phyloP scores from a whole-genome alignment of 345 rosid genomes.

The Ailanthus altissimus region DNA sequence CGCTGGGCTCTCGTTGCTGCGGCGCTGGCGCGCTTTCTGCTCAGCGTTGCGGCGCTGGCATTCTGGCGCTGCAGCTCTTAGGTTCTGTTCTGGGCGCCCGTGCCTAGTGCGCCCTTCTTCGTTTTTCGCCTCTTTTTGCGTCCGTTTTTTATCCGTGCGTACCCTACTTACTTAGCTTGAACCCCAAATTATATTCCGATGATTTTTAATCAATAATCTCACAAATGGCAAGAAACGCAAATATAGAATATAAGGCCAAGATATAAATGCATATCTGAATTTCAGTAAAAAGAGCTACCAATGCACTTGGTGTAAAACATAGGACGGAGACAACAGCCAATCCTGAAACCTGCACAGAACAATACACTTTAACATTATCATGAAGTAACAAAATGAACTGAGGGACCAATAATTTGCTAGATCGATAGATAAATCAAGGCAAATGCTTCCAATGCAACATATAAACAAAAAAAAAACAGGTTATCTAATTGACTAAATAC shows the following conservation, averaged over 20 bases:
- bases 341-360: conserved; percentile 57
- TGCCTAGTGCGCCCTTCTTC: too few species aligned
- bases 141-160: too few species aligned
- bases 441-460: conserved; percentile 1
- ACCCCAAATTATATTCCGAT: too few species aligned
- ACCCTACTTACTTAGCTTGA: too few species aligned
- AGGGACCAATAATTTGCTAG: conserved; percentile 6
- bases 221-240: conserved; percentile 11
- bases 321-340: conserved; percentile 55
- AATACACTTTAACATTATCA: conserved; percentile 4
- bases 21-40: too few species aligned
- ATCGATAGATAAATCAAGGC: conserved; percentile 2
- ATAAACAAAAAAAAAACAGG: background rate
- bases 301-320: conserved; percentile 58
- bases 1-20: too few species aligned
- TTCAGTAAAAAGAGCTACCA: conserved; percentile 50
- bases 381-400: background rate
- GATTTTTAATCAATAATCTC: too few species aligned
- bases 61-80: too few species aligned
- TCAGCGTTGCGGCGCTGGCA: too few species aligned
- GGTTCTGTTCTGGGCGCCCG: too few species aligned
- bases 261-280: conserved; percentile 46
- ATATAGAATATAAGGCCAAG: background rate
- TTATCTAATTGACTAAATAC: background rate
- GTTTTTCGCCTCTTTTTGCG: too few species aligned